Conservation (phyloP, 108 stramenopile species). For the Nitzschia inconspicua region DNA sequence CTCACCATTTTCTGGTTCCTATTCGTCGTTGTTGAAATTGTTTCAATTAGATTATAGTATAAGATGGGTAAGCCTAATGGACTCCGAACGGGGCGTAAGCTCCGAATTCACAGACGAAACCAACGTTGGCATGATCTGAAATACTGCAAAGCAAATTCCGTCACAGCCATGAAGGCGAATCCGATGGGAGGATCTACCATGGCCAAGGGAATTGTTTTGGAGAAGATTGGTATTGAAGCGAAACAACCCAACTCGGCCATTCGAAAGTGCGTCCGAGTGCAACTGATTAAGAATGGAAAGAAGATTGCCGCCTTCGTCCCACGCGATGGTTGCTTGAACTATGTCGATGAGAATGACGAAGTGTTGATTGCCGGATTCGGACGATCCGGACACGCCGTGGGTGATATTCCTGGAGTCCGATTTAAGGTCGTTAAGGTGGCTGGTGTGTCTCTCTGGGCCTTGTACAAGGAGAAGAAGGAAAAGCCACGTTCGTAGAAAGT, state of each 20-base stretch:
- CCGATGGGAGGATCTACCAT: constrained; percentile 99
- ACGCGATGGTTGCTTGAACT: constrained; percentile 99
- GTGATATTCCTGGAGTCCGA: constrained; percentile 99
- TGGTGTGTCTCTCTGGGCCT: constrained; percentile 98
- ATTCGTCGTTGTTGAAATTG: no score
- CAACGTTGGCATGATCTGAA: constrained; percentile 94
- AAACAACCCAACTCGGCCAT: constrained; percentile 99
- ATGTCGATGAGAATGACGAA: constrained; percentile 99
- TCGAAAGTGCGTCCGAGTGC: constrained; percentile 99
- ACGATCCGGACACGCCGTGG: constrained; percentile 99
- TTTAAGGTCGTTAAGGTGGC: constrained; percentile 99
- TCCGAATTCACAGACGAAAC: constrained; percentile 94
- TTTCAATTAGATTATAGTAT: no score
- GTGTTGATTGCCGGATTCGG: constrained; percentile 99
- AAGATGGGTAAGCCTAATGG: constrained; percentile 97
- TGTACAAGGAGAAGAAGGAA: constrained; percentile 99
- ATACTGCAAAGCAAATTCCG: constrained; percentile 98
- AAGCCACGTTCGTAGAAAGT: constrained; percentile 95
- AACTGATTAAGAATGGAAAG: constrained; percentile 99
- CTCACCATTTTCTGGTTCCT: no score
- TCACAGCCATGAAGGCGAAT: constrained; percentile 99
- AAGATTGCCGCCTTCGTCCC: constrained; percentile 99
- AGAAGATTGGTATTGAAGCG: constrained; percentile 99
- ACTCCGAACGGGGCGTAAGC: constrained; percentile 98
- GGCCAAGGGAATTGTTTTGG: constrained; percentile 99